Conservation (phyloP, 1,139 yeast species). For the Yamadazyma songkhlaensis region DNA sequence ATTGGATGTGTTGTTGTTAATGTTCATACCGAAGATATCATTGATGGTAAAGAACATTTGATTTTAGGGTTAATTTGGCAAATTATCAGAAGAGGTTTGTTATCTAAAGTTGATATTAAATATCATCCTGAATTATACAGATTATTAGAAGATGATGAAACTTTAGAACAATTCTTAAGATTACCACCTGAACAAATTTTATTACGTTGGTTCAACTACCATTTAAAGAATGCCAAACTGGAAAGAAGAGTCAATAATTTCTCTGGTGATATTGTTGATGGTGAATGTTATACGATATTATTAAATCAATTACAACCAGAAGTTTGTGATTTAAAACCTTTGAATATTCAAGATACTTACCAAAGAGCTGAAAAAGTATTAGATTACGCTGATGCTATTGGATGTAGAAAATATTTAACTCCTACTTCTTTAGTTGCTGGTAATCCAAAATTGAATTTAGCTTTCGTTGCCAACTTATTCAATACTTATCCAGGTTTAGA, state of each 20-base stretch:
- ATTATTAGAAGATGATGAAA: conserved; percentile 91
- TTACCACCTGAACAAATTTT: conserved; percentile 97
- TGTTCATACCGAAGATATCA: conserved; percentile 95
- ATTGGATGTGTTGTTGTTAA: conserved; percentile 98
- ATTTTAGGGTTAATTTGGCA: conserved; percentile 98
- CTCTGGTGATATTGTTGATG: conserved; percentile 85
- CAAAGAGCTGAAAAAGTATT: conserved; percentile 86
- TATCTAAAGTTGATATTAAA: conserved; percentile 92
- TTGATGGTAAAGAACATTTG: conserved; percentile 95
- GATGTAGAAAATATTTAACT: conserved; percentile 90
- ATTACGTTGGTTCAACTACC: conserved; percentile 96
- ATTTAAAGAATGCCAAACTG: conserved; percentile 91
- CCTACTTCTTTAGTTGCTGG: conserved; percentile 93
- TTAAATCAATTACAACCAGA: conserved; percentile 87
- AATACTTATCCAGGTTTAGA: conserved; percentile 96
- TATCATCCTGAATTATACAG: conserved; percentile 96
- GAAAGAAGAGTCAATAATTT: conserved; percentile 82
- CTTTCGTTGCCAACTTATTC: conserved; percentile 95
- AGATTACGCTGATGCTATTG: conserved; percentile 83
- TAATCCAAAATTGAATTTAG: conserved; percentile 92
- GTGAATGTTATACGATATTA: conserved; percentile 90
- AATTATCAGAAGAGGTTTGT: conserved; percentile 91
- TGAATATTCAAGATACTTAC: conserved; percentile 68
- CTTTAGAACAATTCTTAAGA: conserved; percentile 92
- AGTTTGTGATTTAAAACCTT: conserved; percentile 75